Percentiles rank a stretch among this genome's conserved stretches.
Conservation (phyloP, 495 filamentous ascomycete genomes). For the Copromyces sp. region DNA sequence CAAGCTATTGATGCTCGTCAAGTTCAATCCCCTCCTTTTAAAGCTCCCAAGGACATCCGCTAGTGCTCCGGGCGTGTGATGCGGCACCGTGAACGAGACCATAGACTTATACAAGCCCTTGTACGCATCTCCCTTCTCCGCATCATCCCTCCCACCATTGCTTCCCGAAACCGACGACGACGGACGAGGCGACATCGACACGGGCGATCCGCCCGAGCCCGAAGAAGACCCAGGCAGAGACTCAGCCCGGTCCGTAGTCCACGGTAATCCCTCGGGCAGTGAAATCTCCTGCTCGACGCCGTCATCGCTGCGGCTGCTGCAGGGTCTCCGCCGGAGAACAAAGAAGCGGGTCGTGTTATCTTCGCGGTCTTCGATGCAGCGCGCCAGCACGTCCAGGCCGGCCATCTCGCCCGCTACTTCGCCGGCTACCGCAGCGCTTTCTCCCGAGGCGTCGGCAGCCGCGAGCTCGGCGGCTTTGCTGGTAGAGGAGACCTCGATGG, state of each 20-base stretch:
- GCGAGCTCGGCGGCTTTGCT: conserved; percentile 72
- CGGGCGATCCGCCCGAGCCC: neutral
- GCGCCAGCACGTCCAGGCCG: conserved; percentile 57
- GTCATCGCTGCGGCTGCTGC: neutral
- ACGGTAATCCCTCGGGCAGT: neutral
- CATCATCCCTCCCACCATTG: neutral
- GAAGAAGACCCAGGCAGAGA: neutral
- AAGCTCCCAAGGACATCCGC: conserved; percentile 75
- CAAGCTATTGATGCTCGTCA: conserved; percentile 83
- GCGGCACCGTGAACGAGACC: conserved; percentile 71
- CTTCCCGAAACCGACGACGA: neutral
- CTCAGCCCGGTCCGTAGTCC: neutral
- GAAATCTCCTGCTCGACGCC: neutral
- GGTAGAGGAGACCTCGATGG: conserved; percentile 79
- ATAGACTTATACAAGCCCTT: conserved; percentile 51
- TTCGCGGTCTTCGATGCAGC: conserved; percentile 67
- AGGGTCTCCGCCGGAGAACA: conserved; percentile 46
- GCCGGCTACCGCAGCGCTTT: conserved; percentile 66
- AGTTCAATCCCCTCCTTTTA: conserved; percentile 57
- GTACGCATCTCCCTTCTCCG: conserved; percentile 4
- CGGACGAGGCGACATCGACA: neutral
- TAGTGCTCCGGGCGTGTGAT: conserved; percentile 67
- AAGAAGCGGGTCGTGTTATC: conserved; percentile 90
- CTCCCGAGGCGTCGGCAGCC: conserved; percentile 44
- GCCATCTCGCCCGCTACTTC: conserved; percentile 56